Conservation (phyloP, 140 eudicot species). For the Cichorium intybus region DNA sequence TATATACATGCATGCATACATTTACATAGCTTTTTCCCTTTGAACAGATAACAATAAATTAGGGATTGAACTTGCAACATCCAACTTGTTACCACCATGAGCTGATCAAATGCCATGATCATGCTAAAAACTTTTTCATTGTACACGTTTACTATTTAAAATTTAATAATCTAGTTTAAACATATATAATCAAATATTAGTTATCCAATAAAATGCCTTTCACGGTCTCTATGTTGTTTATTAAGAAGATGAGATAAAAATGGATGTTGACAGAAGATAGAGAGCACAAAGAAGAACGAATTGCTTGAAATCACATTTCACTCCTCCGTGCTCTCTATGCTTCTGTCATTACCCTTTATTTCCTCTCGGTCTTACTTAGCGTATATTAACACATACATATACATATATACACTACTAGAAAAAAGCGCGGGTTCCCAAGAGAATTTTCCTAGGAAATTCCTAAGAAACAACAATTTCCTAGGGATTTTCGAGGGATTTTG, state of each 20-base stretch:
- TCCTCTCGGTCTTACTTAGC: not conserved
- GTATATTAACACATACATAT: not conserved
- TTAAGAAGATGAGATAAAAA: conserved; percentile 6
- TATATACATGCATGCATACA: not conserved
- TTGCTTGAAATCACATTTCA: conserved; percentile 18
- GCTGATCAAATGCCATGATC: not conserved
- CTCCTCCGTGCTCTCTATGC: conserved; percentile 38
- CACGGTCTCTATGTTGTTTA: not conserved
- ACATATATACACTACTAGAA: too few relatives aligned
- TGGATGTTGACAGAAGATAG: conserved; percentile 44
- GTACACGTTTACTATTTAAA: too few relatives aligned
- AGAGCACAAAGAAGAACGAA: conserved; percentile 36
- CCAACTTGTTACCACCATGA: not conserved
- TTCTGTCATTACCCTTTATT: conserved; percentile 34
- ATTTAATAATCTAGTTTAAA: too few relatives aligned
- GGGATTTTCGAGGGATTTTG: too few relatives aligned
- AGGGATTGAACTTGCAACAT: not conserved
- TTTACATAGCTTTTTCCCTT: not conserved
- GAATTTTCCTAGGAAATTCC: too few relatives aligned
- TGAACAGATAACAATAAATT: too few relatives aligned
- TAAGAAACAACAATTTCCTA: too few relatives aligned
- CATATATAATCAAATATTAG: too few relatives aligned
- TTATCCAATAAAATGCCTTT: not conserved
- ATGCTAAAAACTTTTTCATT: not conserved
- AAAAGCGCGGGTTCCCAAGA: too few relatives aligned